Evolutionary conservation across 495 filamentous ascomycete species (phyloP), one percentile per base, ranked within the genome.

Genomic region (Neurospora terricola): DNA sequence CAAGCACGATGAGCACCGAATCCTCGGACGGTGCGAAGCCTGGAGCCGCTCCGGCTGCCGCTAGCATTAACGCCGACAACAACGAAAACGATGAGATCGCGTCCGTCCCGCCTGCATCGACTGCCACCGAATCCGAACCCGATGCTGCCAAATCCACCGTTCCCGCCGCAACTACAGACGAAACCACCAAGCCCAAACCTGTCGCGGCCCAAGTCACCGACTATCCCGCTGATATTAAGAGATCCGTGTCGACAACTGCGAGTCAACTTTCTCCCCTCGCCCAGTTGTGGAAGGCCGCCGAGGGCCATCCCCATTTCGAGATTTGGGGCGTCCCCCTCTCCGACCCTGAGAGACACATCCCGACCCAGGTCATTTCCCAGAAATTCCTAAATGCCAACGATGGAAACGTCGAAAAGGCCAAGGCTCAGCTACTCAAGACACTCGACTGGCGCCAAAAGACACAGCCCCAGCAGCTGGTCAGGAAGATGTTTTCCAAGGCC

Each of bases 341-440:
- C 69, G 87, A 88, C 48, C 83, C 83, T 18, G 79, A 76, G 1
- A 82, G 77, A 6, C 87, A 92, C 77, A 83, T 94, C 59, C 90
- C 88, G 62, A 94, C 90, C n/a, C 88, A 89, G 76, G 89, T 96
- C 73, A 87, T 97, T 66, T 81, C 97, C 70, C 93, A 96, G 78
- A 97, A 97, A 83, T 97, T 94, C 82, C 88, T 97, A 38, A 91
- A 94, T 72, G 94, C 94, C 76, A 97, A 96, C 78, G 87, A 90
- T 69, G 91, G 92, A 59, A 89, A 95, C 75, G 77, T 94, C 4
- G 83, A 82, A 70, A 88, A 89, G 74, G 93, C 94, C 3, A 88
- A 88, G 75, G 86, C 89, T 38, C 94, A 97, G 82, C 87, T 97
- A 34, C 86, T 82, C 74, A 90, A 91, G 77, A 93, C 94, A 2